These are phyloP conservation scores for Fraxinus baroniana DNA, from an alignment of 305 asterid genomes.

Conservation along the genomic window DNA sequence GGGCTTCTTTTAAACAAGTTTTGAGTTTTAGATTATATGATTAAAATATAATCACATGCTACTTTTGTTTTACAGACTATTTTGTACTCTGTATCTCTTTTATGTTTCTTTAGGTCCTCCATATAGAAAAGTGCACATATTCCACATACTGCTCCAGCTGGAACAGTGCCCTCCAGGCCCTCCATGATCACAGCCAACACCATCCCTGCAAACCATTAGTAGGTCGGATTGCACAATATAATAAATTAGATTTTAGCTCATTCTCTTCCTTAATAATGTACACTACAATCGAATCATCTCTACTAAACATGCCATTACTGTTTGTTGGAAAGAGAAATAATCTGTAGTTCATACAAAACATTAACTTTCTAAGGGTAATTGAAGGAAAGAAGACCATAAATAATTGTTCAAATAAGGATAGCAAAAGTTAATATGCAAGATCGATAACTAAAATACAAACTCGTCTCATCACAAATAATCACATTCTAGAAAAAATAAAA, in stretches of 20 bases:
- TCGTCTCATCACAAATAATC: neutral
- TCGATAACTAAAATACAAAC: neutral
- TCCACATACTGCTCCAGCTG: neutral
- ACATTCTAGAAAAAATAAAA: neutral
- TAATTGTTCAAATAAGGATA: neutral
- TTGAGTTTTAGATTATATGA: neutral
- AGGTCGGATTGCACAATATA: neutral
- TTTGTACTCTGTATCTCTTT: neutral
- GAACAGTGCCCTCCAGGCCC: neutral
- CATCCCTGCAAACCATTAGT: neutral
- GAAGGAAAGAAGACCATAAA: neutral
- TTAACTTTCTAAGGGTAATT: neutral
- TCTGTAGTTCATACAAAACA: neutral
- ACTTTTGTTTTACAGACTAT: neutral
- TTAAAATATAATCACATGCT: neutral
- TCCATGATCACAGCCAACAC: neutral
- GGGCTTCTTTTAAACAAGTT: neutral
- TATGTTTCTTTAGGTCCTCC: neutral
- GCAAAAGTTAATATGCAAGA: neutral
- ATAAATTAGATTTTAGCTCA: neutral
- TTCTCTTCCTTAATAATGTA: neutral
- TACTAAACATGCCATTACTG: neutral
- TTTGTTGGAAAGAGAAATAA: neutral
- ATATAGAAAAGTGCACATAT: neutral
- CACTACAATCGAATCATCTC: neutral